Percentiles rank a stretch among this genome's conserved stretches.
Conservation (phyloP, 2,329 filamentous ascomycete genomes). For the Alternaria conjuncta region DNA sequence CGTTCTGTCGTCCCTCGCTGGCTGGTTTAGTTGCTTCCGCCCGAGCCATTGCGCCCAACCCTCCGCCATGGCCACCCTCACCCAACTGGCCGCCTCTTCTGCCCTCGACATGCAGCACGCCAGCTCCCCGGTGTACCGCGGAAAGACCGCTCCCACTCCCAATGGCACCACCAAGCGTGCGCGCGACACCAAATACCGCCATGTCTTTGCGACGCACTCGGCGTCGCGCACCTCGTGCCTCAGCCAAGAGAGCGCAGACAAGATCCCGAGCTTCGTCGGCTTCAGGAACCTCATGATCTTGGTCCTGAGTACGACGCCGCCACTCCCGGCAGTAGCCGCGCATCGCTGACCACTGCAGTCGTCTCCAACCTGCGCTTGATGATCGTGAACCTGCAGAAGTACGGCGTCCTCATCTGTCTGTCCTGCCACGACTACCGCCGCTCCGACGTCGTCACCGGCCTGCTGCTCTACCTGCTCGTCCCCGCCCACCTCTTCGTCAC, state of each 20-base stretch:
- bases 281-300: slow-evolving; percentile 97
- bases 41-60: slow-evolving; percentile 9
- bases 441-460: slow-evolving; percentile 77
- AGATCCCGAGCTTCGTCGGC: slow-evolving; percentile 83
- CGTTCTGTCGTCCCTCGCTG: slow-evolving; percentile 22
- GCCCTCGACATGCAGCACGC: slow-evolving; percentile 28
- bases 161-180: slow-evolving; percentile 25
- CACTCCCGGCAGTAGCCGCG: not conserved
- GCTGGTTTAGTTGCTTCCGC: not conserved
- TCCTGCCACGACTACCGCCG: slow-evolving; percentile 85
- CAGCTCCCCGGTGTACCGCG: slow-evolving; percentile 33
- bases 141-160: slow-evolving; percentile 21
- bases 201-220: slow-evolving; percentile 87
- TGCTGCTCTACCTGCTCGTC: slow-evolving; percentile 82
- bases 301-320: slow-evolving; percentile 70
- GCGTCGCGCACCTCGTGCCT: slow-evolving; percentile 76
- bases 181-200: slow-evolving; percentile 74
- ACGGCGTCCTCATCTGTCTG: slow-evolving; percentile 92
- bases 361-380: slow-evolving; percentile 92
- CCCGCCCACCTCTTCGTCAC: slow-evolving; percentile 90
- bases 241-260: slow-evolving; percentile 75
- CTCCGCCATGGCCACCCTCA: slow-evolving; percentile 42
- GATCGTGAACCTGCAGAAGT: slow-evolving; percentile 98
- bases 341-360: slow-evolving; percentile 60
- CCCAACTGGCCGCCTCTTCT: slow-evolving; percentile 30